Evolutionary conservation across 2,329 filamentous ascomycete genomes (phyloP), one percentile per base, ranked within the genome.

Genomic region (Graphilbum ipis-grandicollis): DNA sequence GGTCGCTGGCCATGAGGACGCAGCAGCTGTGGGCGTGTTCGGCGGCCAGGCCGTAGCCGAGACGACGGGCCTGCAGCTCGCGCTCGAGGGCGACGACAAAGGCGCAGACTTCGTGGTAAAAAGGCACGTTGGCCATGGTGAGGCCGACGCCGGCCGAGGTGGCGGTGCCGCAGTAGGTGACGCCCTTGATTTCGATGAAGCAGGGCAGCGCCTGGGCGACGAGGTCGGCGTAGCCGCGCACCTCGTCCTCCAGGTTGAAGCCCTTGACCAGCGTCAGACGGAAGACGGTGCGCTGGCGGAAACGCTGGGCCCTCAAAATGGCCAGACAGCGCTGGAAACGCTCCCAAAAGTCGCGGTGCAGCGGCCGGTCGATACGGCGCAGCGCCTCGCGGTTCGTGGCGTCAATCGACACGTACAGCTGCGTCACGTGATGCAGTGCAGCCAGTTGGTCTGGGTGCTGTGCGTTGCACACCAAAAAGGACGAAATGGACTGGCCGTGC

Each of bases 291-390:
- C 88, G 77, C 53, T 94, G 88, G 38, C 76, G 68, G 61, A 82
- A 79, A 30, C 88, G 73, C 56, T 82, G 80, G 54, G 81, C 79
- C 14, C 81, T 73, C 18, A 96, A 62, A 43, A 98, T 93, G 41
- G 92, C 84, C 25, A 96, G 69, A 51, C 90, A 96, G 23, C 79
- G 69, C 52, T 82, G 75, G 68, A 96, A 94, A 5, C 90, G 76
- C 58, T 94, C 86, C 90, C 88, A 96, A 58, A 93, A 98, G 58
- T 96, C 88, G 35, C 90, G 75, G 58, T 96, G 86, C 4, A 98
- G 68, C 0, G 88, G 90, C 0, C 88, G 67, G 55, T 96, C 88
- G 48, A 98, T 93, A 51, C 78, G 79, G 36, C 83, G 75, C 23
- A 96, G 68, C 14, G 77, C 83, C 42, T 93, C 86, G 43, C 76